Conservation (phyloP, 352 stramenopile species). For the Pythium phragmiticola region DNA sequence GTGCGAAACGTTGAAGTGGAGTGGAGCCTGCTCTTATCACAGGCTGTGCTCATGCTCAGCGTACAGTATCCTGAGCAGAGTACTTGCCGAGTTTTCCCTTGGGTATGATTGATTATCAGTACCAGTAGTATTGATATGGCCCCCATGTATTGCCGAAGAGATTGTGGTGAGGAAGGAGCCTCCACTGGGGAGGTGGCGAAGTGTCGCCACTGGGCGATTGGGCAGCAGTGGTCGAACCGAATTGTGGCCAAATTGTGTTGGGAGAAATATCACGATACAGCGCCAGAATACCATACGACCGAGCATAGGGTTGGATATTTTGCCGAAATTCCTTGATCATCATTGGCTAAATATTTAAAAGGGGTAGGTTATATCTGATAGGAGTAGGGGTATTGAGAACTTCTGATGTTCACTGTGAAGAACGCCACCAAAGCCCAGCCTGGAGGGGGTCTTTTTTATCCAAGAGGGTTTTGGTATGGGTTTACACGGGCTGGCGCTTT, state of each 20-base stretch:
- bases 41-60: too few species aligned
- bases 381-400: background rate
- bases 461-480: background rate
- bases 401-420: background rate
- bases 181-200: too few species aligned
- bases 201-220: too few species aligned
- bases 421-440: background rate
- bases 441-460: background rate
- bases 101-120: too few species aligned
- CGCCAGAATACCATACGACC: slow-evolving; percentile 2
- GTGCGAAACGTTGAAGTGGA: too few species aligned
- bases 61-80: too few species aligned
- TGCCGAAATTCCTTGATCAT: background rate
- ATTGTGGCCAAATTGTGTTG: background rate
- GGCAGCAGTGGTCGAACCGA: too few species aligned
- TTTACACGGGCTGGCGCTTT: background rate
- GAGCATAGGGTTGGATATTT: slow-evolving; percentile 11
- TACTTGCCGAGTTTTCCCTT: too few species aligned
- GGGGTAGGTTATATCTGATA: slow-evolving; percentile 5
- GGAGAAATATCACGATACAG: slow-evolving; percentile 4
- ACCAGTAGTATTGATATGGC: too few species aligned
- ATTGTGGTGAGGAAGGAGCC: too few species aligned
- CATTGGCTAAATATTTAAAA: background rate
- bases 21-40: too few species aligned
- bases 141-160: too few species aligned